Percentiles rank a stretch among this genome's conserved stretches.
phyloP scores from a whole-genome alignment of 2,329 filamentous ascomycete genomes.

The Clonostachys rosea region DNA sequence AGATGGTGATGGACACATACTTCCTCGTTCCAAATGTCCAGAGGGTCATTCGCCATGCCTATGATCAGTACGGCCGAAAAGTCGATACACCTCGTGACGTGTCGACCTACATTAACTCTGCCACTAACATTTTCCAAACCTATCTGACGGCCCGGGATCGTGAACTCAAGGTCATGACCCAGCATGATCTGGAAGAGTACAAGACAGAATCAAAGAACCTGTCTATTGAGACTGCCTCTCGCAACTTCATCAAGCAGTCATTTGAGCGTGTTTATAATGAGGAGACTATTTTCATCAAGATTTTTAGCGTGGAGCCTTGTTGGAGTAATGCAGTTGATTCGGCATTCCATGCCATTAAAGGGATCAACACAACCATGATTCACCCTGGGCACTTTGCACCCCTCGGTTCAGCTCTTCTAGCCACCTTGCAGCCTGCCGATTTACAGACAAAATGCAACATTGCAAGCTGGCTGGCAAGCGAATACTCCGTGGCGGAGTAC shows the following conservation, averaged over 20 bases:
- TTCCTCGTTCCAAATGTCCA: constrained; percentile 52
- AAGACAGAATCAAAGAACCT: constrained; percentile 43
- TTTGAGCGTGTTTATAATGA: constrained; percentile 56
- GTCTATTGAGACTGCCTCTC: constrained; percentile 48
- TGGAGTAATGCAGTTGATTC: constrained; percentile 45
- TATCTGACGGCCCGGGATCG: constrained; percentile 49
- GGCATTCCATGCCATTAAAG: constrained; percentile 44
- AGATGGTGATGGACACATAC: constrained; percentile 52
- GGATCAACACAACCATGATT: constrained; percentile 42
- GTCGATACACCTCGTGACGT: constrained; percentile 34
- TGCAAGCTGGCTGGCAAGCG: constrained; percentile 52
- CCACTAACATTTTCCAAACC: constrained; percentile 48
- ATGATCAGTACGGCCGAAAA: constrained; percentile 44
- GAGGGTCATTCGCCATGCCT: constrained; percentile 43
- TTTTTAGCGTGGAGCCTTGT: constrained; percentile 51
- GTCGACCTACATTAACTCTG: constrained; percentile 49
- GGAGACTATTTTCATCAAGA: constrained; percentile 43
- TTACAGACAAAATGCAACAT: constrained; percentile 48
- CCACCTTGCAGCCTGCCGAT: constrained; percentile 38
- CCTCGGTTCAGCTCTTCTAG: constrained; percentile 43
- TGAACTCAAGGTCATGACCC: constrained; percentile 45
- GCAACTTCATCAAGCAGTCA: constrained; percentile 55
- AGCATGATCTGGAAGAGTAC: constrained; percentile 50
- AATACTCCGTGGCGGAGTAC: constrained; percentile 50
- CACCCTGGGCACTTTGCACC: constrained; percentile 51